Evolutionary conservation across 139 green algal genomes (phyloP), one percentile per base, ranked within the genome.

Genomic region (Nannochloris sp.): DNA sequence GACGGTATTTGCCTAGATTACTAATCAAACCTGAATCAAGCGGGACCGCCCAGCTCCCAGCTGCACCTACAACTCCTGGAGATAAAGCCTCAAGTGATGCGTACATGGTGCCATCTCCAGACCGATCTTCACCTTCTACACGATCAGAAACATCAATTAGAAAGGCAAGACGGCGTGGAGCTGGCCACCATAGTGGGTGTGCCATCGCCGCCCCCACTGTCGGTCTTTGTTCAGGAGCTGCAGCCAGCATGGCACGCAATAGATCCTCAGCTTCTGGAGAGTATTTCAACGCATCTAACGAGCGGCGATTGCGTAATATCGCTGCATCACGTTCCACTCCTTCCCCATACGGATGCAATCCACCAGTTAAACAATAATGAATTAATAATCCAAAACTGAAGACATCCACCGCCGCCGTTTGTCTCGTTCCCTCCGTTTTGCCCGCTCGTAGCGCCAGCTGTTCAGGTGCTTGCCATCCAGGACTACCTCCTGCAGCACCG

Each of bases 381-480:
- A 98, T 65, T 14, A 99, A 59, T 68, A 95, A 92, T 47, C 94
- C 94, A 27, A 95, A 81, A 14, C 81, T 87, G 54, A 99, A 99
- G 7, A 97, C 68, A 74, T 99, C 94, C 64, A 97, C 89, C 45
- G 85, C 56, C 8, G 53, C 39, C 3, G 68, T 74, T 57, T 75
- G 76, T 9, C 79, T 58, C 2, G 68, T 64, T 6, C 61, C 64
- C 42, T 8, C 6, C 2, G 33, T 64, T n/a, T 67, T 63, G 13
- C 72, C 78, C 38, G 45, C 55, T 14, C 74, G 60, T 2, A 60
- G 25, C 24, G 68, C 47, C 38, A 99, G 84, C 73, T 95, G 87
- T 83, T 99, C 94, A 2, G 92, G 94, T 2, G 94, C 91, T 76
- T 97, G 91, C 94, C 94, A 99, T n/a, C 94, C 94, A 31, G 76